Conservation (phyloP, 2,329 filamentous ascomycete species). For the Fusarium brevicatenulatum region DNA sequence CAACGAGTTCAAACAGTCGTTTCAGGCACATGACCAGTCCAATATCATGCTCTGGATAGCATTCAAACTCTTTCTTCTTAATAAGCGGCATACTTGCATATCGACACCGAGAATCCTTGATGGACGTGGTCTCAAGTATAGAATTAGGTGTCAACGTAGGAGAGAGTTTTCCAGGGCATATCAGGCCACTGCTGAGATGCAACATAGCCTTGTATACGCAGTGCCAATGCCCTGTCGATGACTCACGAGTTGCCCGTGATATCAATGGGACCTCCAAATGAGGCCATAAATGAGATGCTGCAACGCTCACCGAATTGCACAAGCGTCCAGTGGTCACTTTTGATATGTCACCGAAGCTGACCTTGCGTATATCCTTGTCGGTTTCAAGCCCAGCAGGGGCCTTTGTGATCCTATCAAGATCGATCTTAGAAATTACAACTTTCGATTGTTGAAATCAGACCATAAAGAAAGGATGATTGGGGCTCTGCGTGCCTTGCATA, state of each 20-base stretch:
- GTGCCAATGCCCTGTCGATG: background rate
- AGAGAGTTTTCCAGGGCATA: background rate
- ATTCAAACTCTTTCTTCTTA: background rate
- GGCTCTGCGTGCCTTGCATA: slow-evolving; percentile 33
- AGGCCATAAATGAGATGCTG: background rate
- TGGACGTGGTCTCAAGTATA: background rate
- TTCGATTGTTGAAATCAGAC: slow-evolving; percentile 33
- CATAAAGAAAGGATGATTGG: slow-evolving; percentile 20
- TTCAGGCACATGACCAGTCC: background rate
- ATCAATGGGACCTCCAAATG: background rate
- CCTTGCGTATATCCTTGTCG: background rate
- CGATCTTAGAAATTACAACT: slow-evolving; percentile 17
- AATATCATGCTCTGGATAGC: background rate
- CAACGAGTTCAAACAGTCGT: background rate
- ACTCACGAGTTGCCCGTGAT: background rate
- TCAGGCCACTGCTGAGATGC: background rate
- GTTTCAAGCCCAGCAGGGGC: background rate
- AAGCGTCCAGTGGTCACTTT: background rate
- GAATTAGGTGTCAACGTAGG: background rate
- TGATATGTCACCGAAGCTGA: background rate
- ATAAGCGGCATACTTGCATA: background rate
- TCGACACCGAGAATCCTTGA: background rate
- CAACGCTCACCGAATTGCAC: background rate
- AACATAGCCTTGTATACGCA: background rate
- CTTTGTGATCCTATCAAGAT: background rate